Conservation (phyloP, 768 basidiomycete genomes). For the Lactifluus hygrophoroides region DNA sequence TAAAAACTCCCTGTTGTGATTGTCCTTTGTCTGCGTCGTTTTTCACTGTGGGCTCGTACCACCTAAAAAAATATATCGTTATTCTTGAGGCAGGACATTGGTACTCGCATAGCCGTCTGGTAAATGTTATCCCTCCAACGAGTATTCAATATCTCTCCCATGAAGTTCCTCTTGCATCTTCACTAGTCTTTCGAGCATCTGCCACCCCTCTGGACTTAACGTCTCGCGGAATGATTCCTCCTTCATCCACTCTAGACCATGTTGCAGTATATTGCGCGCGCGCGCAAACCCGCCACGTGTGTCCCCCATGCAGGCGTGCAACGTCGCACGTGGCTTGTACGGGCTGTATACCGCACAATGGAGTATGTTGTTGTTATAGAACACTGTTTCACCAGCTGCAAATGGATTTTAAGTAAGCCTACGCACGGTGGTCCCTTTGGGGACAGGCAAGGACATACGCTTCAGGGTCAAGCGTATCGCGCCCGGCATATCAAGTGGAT, state of each 20-base stretch:
- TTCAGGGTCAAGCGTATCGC: slow-evolving; percentile 45
- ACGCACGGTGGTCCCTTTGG: neutral
- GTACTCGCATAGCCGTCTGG: neutral
- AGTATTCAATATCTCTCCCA: slow-evolving; percentile 42
- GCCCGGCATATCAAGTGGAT: slow-evolving; percentile 68
- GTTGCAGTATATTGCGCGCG: slow-evolving; percentile 68
- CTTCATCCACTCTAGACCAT: slow-evolving; percentile 65
- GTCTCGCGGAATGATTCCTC: slow-evolving; percentile 37
- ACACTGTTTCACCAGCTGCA: slow-evolving; percentile 64
- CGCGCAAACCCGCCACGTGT: slow-evolving; percentile 50
- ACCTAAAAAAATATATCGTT: slow-evolving; percentile 15
- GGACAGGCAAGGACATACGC: slow-evolving; percentile 31
- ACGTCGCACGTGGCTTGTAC: slow-evolving; percentile 44
- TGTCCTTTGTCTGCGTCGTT: neutral
- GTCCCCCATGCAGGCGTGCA: slow-evolving; percentile 64
- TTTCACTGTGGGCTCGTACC: neutral
- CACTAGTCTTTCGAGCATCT: slow-evolving; percentile 54
- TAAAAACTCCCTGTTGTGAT: slow-evolving; percentile 1
- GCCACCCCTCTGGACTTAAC: slow-evolving; percentile 37
- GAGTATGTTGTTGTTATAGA: slow-evolving; percentile 74
- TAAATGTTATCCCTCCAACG: slow-evolving; percentile 29
- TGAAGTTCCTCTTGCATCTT: slow-evolving; percentile 37
- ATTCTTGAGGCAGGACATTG: slow-evolving; percentile 5
- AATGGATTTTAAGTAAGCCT: neutral
- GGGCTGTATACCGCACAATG: slow-evolving; percentile 62